Percentiles rank a stretch among this genome's conserved stretches.
phyloP scores from a whole-genome alignment of 2,329 filamentous ascomycete genomes.

The Aspergillus tubingensis region DNA sequence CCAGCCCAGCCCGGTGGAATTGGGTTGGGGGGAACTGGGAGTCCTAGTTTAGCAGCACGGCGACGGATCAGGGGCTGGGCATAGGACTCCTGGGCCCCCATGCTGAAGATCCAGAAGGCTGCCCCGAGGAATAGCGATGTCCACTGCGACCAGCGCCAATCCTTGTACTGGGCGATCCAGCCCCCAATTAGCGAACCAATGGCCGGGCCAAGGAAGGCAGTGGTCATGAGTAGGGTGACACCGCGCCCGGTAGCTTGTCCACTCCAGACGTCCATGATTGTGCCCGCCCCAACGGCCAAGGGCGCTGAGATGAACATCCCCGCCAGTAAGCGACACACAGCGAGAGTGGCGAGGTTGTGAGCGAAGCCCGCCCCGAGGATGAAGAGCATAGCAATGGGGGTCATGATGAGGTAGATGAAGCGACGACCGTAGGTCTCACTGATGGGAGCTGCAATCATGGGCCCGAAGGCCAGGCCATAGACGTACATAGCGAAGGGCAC shows the following conservation, averaged over 20 bases:
- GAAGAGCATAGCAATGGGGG: slow-evolving; percentile 9
- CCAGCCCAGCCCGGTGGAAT: slow-evolving; percentile 1
- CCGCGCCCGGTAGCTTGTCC: slow-evolving; percentile 1
- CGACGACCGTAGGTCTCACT: slow-evolving; percentile 14
- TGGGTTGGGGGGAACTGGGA: not conserved
- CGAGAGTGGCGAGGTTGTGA: slow-evolving; percentile 6
- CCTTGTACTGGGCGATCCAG: slow-evolving; percentile 61
- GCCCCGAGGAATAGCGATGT: slow-evolving; percentile 66
- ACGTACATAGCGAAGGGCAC: slow-evolving; percentile 16
- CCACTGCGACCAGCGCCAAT: slow-evolving; percentile 75
- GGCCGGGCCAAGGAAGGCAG: slow-evolving; percentile 58
- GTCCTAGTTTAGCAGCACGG: slow-evolving; percentile 40
- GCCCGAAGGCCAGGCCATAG: slow-evolving; percentile 15
- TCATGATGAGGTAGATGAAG: slow-evolving; percentile 13
- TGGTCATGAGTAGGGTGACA: slow-evolving; percentile 35
- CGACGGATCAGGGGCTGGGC: slow-evolving; percentile 66
- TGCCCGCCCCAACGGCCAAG: slow-evolving; percentile 18
- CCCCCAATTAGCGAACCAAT: slow-evolving; percentile 60
- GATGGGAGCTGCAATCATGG: slow-evolving; percentile 12
- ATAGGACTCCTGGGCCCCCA: slow-evolving; percentile 64
- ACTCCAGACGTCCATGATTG: slow-evolving; percentile 19
- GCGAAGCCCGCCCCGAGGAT: slow-evolving; percentile 12
- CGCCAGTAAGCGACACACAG: slow-evolving; percentile 14
- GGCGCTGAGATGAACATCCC: slow-evolving; percentile 12
- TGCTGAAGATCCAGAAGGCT: slow-evolving; percentile 60